Conservation (phyloP, 2,329 filamentous ascomycete genomes). For the Capronia epimyces region DNA sequence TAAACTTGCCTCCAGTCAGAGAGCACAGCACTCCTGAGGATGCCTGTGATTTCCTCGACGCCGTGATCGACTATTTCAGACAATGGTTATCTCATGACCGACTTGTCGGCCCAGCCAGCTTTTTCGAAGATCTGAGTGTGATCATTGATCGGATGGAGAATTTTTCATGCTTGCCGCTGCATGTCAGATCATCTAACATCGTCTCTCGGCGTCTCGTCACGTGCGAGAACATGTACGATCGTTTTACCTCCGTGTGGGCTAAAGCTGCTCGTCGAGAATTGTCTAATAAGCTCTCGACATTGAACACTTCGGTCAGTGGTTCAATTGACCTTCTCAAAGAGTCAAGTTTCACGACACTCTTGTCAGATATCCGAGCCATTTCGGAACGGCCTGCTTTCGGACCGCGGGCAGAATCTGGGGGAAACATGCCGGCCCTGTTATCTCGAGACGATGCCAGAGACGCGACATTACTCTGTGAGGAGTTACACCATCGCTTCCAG, state of each 20-base stretch:
- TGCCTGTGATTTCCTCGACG: background rate
- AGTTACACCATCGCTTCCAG: conserved; percentile 12
- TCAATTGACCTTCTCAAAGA: conserved; percentile 1
- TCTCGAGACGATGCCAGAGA: background rate
- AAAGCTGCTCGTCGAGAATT: conserved; percentile 5
- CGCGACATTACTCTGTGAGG: conserved; percentile 1
- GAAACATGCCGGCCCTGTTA: background rate
- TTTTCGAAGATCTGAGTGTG: conserved; percentile 13
- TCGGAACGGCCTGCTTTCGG: background rate
- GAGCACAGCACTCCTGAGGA: conserved; percentile 3
- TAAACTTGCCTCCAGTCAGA: conserved; percentile 3
- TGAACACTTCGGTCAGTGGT: background rate
- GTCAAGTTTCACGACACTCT: conserved; percentile 6
- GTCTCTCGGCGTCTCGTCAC: background rate
- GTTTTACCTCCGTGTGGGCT: conserved; percentile 2
- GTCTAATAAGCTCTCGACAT: background rate
- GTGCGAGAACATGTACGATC: background rate
- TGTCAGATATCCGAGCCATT: conserved; percentile 5
- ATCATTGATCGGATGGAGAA: conserved; percentile 6
- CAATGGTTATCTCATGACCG: conserved; percentile 3
- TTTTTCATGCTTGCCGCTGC: conserved; percentile 2
- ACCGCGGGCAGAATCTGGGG: background rate
- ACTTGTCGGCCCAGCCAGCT: conserved; percentile 2
- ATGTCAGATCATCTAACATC: background rate
- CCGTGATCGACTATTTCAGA: conserved; percentile 9